These are phyloP conservation scores for Fonsecaea multimorphosa DNA, from an alignment of 2,329 filamentous ascomycete species.

Conservation along the genomic window DNA sequence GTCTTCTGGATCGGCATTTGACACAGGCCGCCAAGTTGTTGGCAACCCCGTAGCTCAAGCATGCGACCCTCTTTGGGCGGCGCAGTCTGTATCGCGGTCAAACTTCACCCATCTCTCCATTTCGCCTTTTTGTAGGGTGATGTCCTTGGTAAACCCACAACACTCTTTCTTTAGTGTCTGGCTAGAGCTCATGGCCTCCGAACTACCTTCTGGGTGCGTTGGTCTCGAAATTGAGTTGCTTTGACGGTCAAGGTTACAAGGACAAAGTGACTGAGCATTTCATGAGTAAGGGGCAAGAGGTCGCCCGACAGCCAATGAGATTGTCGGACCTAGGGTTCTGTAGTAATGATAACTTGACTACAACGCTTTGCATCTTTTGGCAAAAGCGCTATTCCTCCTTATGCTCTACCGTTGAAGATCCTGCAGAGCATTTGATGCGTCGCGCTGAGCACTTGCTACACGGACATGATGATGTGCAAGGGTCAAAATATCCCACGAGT, in stretches of 20 bases:
- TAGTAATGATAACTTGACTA: constrained; percentile 1
- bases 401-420: neutral
- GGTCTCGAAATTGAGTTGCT: neutral
- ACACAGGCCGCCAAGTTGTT: neutral
- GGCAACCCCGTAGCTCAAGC: too few species aligned
- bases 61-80: neutral
- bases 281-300: neutral
- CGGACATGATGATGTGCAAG: too few species aligned
- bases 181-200: neutral
- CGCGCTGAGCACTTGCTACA: neutral
- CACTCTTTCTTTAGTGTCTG: neutral
- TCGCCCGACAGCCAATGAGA: neutral
- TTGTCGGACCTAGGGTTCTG: neutral
- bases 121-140: neutral
- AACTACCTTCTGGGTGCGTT: neutral
- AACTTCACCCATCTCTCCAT: neutral
- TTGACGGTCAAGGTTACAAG: neutral
- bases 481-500: neutral
- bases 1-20: neutral
- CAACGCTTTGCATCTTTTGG: neutral
- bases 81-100: neutral
- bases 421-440: neutral
- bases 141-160: neutral
- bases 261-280: neutral
- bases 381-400: neutral